Percentiles rank a stretch among this genome's conserved stretches.
phyloP scores from a whole-genome alignment of 2,329 filamentous ascomycete species.

The Ophiocordyceps unilateralis region DNA sequence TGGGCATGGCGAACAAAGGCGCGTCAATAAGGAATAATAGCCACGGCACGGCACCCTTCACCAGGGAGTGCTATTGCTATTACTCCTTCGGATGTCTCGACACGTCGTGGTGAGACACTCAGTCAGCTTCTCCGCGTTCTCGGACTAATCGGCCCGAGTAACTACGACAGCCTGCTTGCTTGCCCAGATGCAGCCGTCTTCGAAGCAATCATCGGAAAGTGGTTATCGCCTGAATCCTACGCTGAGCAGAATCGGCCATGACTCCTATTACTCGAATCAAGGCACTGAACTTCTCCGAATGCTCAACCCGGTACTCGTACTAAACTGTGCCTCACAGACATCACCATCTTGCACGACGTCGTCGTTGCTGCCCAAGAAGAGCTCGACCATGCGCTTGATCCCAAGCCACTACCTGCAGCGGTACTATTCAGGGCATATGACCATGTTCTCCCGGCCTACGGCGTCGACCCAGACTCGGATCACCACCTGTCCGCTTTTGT shows the following conservation, averaged over 20 bases:
- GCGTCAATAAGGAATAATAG: not conserved
- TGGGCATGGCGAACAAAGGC: not conserved
- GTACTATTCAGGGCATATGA: slow-evolving; percentile 74
- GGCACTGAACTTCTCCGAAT: slow-evolving; percentile 19
- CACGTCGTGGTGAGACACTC: not conserved
- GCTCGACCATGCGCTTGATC: slow-evolving; percentile 36
- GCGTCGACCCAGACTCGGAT: slow-evolving; percentile 55
- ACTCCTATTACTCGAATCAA: slow-evolving; percentile 41
- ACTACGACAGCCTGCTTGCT: slow-evolving; percentile 4
- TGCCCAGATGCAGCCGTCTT: slow-evolving; percentile 11
- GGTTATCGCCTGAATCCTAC: not conserved
- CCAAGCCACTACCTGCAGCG: slow-evolving; percentile 50
- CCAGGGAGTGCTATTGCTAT: not conserved
- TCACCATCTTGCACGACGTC: slow-evolving; percentile 62
- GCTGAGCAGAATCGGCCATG: slow-evolving; percentile 7
- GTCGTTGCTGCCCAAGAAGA: slow-evolving; percentile 54
- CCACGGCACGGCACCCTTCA: not conserved
- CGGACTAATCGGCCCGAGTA: not conserved
- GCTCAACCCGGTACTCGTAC: not conserved
- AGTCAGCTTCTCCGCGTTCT: not conserved
- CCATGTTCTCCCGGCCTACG: slow-evolving; percentile 51
- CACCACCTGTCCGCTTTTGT: slow-evolving; percentile 62
- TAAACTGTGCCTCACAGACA: slow-evolving; percentile 44
- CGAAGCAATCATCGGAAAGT: slow-evolving; percentile 2
- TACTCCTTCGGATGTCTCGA: not conserved